Evolutionary conservation across 139 green algal species (phyloP), one percentile per base, ranked within the genome.

Genomic region (Chara braunii): DNA sequence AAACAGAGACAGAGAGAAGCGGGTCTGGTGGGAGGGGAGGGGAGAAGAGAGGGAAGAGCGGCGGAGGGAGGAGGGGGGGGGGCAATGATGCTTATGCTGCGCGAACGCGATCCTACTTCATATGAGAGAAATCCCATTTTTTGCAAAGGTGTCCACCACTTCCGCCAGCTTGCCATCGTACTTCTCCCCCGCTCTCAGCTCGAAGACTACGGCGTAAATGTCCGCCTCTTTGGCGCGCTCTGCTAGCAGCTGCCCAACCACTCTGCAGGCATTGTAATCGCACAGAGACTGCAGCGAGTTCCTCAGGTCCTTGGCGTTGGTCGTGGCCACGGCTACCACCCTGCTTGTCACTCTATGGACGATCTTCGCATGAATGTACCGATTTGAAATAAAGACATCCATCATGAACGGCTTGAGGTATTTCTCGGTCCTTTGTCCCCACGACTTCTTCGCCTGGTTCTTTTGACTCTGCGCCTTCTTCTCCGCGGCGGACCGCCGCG

Each of bases 341-440:
- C 30, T 5, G 64, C 64, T 73, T 18, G 54, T 73, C 3, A 73
- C 64, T 11, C 64, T 31, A 24, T 73, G 54, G 54, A 73, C 57
- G 6, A 73, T 40, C 32, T 64, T 68, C 3, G 64, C 64, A 45
- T 24, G 36, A 29, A 70, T 24, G 40, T 64, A 70, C 29, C 36
- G 53, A 30, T 57, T 58, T 24, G 64, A 73, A 6, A 73, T 29
- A 35, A 52, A 73, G 36, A 73, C 30, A 11, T 73, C 56, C 2
- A 73, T 53, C 3, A 36, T 30, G 28, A 73, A 73, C 23, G 64
- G 64, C 31, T 72, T 73, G 8, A 73, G 36, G 56, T 72, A 73
- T 37, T 73, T 73, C 28, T 73, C 64, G 18, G 60, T 22, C 8
- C 64, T 53, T 6, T 73, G 12, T 24, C 30, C 34, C 64, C 64